Conservation (phyloP, 177 flowering plant species). For the Vitis hybrid region DNA sequence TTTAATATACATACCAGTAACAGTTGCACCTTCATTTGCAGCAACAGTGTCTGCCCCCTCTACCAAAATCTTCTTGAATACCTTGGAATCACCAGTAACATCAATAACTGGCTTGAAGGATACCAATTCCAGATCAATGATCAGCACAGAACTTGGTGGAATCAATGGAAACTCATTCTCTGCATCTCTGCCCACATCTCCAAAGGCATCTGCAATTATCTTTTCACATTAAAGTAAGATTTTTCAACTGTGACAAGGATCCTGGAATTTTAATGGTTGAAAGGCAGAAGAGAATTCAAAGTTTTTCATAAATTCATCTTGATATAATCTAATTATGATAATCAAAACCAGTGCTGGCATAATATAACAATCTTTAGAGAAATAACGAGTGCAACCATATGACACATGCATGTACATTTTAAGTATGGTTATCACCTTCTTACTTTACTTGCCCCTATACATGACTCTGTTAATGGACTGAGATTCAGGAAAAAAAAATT, state of each 20-base stretch:
- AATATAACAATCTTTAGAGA: no score
- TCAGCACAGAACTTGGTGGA: slow-evolving; percentile 44
- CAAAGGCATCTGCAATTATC: slow-evolving; percentile 62
- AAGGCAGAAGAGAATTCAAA: not conserved
- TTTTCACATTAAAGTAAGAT: not conserved
- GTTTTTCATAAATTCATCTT: not conserved
- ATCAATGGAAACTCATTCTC: slow-evolving; percentile 25
- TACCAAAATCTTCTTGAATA: slow-evolving; percentile 59
- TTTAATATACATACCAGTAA: slow-evolving; percentile 40
- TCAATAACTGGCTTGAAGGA: slow-evolving; percentile 63
- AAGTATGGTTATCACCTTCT: not conserved
- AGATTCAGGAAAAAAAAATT: not conserved
- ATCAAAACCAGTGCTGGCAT: no score
- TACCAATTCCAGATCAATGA: slow-evolving; percentile 46
- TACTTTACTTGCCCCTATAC: not conserved
- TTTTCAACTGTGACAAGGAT: not conserved
- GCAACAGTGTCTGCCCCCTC: slow-evolving; percentile 53
- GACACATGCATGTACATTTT: not conserved
- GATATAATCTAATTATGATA: not conserved
- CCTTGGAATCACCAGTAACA: slow-evolving; percentile 52
- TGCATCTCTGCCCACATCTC: slow-evolving; percentile 35
- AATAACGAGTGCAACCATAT: no score
- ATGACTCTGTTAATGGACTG: not conserved
- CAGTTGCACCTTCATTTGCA: slow-evolving; percentile 64
- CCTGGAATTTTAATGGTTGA: not conserved